Conservation (phyloP, 371 early-diverging fungal species). For the Basidiobolus meristosporus region DNA sequence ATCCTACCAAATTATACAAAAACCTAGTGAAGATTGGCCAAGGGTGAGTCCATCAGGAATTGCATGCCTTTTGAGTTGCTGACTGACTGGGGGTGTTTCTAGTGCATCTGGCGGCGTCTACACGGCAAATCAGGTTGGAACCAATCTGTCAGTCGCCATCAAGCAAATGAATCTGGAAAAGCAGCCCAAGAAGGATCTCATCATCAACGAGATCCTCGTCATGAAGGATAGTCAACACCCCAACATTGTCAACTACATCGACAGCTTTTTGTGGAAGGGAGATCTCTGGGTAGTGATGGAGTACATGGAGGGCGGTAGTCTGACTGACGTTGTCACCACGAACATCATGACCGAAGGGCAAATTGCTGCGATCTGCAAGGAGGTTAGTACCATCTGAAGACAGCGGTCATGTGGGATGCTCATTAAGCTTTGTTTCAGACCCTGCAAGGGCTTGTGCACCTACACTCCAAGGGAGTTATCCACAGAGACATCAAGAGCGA, state of each 20-base stretch:
- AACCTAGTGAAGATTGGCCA: slow-evolving; percentile 87
- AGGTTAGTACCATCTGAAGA: slow-evolving; percentile 15
- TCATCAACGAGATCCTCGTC: slow-evolving; percentile 90
- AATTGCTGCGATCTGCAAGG: slow-evolving; percentile 80
- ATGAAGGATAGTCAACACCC: slow-evolving; percentile 80
- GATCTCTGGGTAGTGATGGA: slow-evolving; percentile 93
- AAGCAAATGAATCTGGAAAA: slow-evolving; percentile 92
- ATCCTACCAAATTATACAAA: slow-evolving; percentile 55
- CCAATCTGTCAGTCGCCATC: slow-evolving; percentile 62
- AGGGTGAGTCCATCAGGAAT: slow-evolving; percentile 26
- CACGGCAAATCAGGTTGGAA: slow-evolving; percentile 54
- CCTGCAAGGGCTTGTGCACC: slow-evolving; percentile 70
- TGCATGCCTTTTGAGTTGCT: background rate
- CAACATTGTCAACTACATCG: slow-evolving; percentile 93
- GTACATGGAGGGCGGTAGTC: slow-evolving; percentile 91
- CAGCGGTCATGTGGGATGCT: slow-evolving; percentile 2
- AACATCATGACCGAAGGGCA: slow-evolving; percentile 91
- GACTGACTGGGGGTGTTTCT: slow-evolving; percentile 1
- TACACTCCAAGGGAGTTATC: slow-evolving; percentile 88
- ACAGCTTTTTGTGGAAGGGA: slow-evolving; percentile 72
- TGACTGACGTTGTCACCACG: slow-evolving; percentile 80
- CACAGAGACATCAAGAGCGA: slow-evolving; percentile 97
- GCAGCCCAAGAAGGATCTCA: slow-evolving; percentile 90
- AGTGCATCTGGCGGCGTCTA: slow-evolving; percentile 91
- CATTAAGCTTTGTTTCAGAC: slow-evolving; percentile 17